Evolutionary conservation across 1,284 basidiomycete species (phyloP), one percentile per base, ranked within the genome.

Genomic region (Leccinum fuscescens): DNA sequence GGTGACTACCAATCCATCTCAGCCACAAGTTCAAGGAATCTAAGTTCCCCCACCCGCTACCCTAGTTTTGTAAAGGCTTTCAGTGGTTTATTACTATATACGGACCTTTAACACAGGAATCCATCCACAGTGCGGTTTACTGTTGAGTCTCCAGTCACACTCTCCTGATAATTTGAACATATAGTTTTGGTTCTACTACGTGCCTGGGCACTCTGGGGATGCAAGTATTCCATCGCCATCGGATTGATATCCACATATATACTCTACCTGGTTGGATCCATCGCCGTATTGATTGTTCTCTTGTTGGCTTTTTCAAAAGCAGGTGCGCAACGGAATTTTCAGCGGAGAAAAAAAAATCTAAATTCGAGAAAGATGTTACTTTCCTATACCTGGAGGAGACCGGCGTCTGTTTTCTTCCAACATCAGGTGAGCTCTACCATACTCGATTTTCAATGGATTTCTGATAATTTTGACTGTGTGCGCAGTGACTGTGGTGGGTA

Each of bases 161-260:
- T 15, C 22, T n/a, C 3, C 15, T 39, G 14, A 52, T 15, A 14
- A 39, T 29, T 31, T 29, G 12, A 27, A 5, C 4, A 14, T 12
- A 2, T 22, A 65, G 64, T 65, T 39, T 22, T 37, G 48, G 65
- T 65, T 24, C 48, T 65, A 39, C 22, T 66, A 15, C 55, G 64
- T 14, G 65, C 62, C 1, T 65, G 65, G 62, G 64, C 57, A 14
- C 61, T 65, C n/a, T 65, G 64, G 64, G 65, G 64, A 3, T 62
- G 65, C 27, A 27, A 39, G 2, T 6, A 14, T 46, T 15, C 12
- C 3, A 29, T 54, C 8, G 55, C 54, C 4, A 29, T 24, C 2
- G 29, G 29, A 8, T 11, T 66, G 22, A 37, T 59, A 4, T 6
- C 15, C 8, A 15, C 17, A 6, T 64, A 64, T 22, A 3, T 55